A percentile compares a stretch with the other conserved stretches of the same genome.
phyloP scores from a whole-genome alignment of 108 stramenopile species.

The Bacterosira constricta region DNA sequence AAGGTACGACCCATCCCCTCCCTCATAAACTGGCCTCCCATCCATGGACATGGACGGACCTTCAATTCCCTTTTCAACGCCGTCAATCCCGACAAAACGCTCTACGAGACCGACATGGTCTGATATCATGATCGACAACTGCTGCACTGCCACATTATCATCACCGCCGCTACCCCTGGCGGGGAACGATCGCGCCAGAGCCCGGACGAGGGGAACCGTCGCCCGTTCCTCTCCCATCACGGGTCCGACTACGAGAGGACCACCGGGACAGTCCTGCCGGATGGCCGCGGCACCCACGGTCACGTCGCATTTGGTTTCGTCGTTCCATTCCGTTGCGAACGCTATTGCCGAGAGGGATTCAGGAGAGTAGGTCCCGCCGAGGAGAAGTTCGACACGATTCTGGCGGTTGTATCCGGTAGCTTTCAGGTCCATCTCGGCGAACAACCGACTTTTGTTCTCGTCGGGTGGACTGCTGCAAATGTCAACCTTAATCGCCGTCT shows the following conservation, averaged over 20 bases:
- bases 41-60: not conserved
- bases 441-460: not conserved
- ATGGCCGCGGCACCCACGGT: not conserved
- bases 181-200: no score
- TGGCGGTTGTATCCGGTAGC: not conserved
- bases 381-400: not conserved
- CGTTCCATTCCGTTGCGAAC: not conserved
- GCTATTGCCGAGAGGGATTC: not conserved
- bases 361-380: not conserved
- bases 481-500: not conserved
- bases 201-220: not conserved
- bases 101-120: not conserved
- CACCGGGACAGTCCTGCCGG: not conserved
- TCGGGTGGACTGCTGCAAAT: not conserved
- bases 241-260: not conserved
- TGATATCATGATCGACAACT: constrained; percentile 2
- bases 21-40: not conserved
- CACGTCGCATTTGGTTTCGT: not conserved
- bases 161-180: no score
- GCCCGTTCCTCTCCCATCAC: not conserved
- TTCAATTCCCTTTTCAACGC: not conserved
- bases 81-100: not conserved
- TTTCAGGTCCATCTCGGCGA: not conserved
- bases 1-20: not conserved
- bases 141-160: no score